These are phyloP conservation scores for Clavispora fructus DNA, from an alignment of 805 yeast species.

Conservation along the genomic window DNA sequence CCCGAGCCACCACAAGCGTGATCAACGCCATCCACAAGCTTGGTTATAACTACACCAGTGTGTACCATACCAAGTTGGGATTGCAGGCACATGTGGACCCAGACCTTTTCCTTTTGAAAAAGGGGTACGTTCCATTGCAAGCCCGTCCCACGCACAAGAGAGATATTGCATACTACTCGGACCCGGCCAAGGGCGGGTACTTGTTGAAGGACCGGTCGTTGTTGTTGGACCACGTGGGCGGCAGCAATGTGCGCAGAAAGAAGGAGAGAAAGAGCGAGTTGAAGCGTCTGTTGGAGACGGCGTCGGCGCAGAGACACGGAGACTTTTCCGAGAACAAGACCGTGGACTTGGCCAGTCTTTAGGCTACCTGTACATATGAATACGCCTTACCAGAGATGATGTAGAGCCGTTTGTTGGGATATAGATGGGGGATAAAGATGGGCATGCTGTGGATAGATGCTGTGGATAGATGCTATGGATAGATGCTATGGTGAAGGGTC, in stretches of 20 bases:
- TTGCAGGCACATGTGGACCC: constrained; percentile 77
- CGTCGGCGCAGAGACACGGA: constrained; percentile 16
- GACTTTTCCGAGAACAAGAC: constrained; percentile 11
- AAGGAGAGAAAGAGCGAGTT: constrained; percentile 30
- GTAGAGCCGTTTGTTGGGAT: not conserved
- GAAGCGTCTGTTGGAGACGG: constrained; percentile 31
- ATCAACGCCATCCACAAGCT: constrained; percentile 63
- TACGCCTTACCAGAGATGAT: not conserved
- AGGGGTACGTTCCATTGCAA: constrained; percentile 75
- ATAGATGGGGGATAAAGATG: too few species aligned
- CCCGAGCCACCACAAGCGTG: constrained; percentile 73
- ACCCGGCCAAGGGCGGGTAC: constrained; percentile 72
- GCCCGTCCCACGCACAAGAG: constrained; percentile 84
- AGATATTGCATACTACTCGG: constrained; percentile 73
- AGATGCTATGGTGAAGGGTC: too few species aligned
- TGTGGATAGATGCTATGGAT: too few species aligned
- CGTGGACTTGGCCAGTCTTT: constrained; percentile 4
- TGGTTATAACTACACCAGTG: constrained; percentile 72
- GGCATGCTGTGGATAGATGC: too few species aligned
- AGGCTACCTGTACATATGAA: not conserved
- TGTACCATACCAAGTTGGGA: constrained; percentile 59
- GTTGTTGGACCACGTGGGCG: constrained; percentile 33
- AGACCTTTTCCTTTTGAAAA: constrained; percentile 56
- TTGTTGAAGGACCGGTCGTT: constrained; percentile 39
- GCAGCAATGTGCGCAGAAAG: constrained; percentile 14